Percentiles rank a stretch among this genome's conserved stretches.
These are phyloP conservation scores for Phytopythium delawarense DNA, from an alignment of 352 stramenopile genomes.

Conservation along the genomic window DNA sequence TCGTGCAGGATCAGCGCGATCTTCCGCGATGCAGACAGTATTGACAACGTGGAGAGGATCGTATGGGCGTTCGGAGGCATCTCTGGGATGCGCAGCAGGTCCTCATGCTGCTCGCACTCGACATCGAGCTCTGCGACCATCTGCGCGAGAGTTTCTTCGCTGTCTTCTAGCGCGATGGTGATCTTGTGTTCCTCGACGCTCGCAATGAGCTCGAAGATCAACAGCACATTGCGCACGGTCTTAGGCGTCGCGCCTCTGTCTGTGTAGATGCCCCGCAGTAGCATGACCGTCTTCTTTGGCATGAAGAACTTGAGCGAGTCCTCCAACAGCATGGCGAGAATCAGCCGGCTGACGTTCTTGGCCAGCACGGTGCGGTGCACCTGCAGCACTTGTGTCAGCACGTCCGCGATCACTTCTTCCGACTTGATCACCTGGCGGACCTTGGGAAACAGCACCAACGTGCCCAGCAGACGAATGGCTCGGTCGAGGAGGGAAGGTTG, in stretches of 20 bases:
- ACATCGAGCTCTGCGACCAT: slow-evolving; percentile 49
- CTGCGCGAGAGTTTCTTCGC: slow-evolving; percentile 37
- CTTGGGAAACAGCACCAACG: slow-evolving; percentile 46
- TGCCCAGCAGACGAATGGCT: slow-evolving; percentile 55
- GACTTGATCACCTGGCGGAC: slow-evolving; percentile 56
- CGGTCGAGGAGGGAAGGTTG: slow-evolving; percentile 58
- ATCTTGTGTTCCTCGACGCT: slow-evolving; percentile 75
- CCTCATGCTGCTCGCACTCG: slow-evolving; percentile 14
- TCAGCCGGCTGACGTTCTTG: slow-evolving; percentile 63
- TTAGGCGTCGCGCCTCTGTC: slow-evolving; percentile 36
- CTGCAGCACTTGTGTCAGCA: slow-evolving; percentile 59
- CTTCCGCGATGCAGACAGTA: slow-evolving; percentile 30
- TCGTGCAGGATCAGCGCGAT: slow-evolving; percentile 54
- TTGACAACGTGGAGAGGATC: slow-evolving; percentile 36
- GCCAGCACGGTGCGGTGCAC: slow-evolving; percentile 41
- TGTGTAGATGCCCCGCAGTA: slow-evolving; percentile 56
- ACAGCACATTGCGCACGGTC: slow-evolving; percentile 57
- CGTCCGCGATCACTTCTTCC: slow-evolving; percentile 68
- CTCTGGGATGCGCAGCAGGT: slow-evolving; percentile 16
- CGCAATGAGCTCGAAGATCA: slow-evolving; percentile 49
- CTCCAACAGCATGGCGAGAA: slow-evolving; percentile 57
- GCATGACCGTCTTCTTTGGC: slow-evolving; percentile 68
- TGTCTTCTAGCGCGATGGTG: slow-evolving; percentile 67
- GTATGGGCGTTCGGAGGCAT: slow-evolving; percentile 35
- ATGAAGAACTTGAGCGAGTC: slow-evolving; percentile 81